Base-by-base conservation (phyloP, 1,284 basidiomycete genomes). In the Sanguinoderma infundibulare region DNA sequence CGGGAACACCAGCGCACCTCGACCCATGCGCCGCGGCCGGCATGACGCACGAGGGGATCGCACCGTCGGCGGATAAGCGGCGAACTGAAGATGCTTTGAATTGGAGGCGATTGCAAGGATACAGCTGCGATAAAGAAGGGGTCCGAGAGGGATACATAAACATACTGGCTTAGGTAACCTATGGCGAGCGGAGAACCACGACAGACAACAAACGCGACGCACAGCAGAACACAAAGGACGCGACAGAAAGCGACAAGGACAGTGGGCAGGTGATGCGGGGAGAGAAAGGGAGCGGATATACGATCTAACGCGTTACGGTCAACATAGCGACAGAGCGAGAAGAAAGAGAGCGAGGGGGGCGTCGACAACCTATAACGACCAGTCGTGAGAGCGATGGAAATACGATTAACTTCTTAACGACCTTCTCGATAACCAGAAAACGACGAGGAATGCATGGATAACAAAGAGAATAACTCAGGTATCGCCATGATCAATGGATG, bases 401-500 rank as follows among this genome's bases (percentile, higher is more conserved):
- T 53, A 61, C 28, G 52, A 42, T 50, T 20, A 51, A 38, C 42
- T 51, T 49, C 55, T 40, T 38, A 38, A 8, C 38, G 65, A 60
- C 60, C 62, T 51, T 62, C 60, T 51, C n/a, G 55, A 57, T 30
- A 32, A 46, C 47, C 42, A 60, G 57, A 58, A 35, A 46, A 53
- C 49, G 59, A 49, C 40, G 54, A 50, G 39, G 56, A 30, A 60
- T 61, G 57, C 49, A 56, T 60, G 65, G 30, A 55, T 34, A 32
- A 46, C 42, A 24, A 17, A 49, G 52, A 55, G n/a, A 53, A 6
- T 9, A 12, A 22, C 14, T 51, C 9, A 34, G 49, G 49, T 36
- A 20, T 28, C 51, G 5, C 34, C 6, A 34, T 34, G 39, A 28
- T 74, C 61, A 77, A 50, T 70, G 65, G 53, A 77, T 70, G 38